Percentiles rank a stretch among this genome's conserved stretches.
Conservation (phyloP, 2,329 filamentous ascomycete genomes). For the Ilyonectria robusta region DNA sequence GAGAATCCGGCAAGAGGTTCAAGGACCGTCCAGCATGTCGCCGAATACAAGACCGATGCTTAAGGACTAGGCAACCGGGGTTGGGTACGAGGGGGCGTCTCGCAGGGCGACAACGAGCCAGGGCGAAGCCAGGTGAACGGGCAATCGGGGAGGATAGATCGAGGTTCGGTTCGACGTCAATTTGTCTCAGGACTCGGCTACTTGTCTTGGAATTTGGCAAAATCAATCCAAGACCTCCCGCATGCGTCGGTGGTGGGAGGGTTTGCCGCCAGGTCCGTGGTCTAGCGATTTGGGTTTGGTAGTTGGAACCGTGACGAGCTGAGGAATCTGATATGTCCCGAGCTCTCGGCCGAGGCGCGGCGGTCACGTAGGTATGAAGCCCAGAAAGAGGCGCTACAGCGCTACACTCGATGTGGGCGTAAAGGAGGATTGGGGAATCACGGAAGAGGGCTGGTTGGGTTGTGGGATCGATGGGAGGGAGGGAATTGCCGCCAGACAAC, state of each 20-base stretch:
- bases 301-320: constrained; percentile 26
- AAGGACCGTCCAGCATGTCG: constrained; percentile 40
- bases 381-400: constrained; percentile 22
- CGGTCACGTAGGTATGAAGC: constrained; percentile 17
- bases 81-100: constrained; percentile 33
- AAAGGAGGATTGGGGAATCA: constrained; percentile 10
- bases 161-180: constrained; percentile 42
- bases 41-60: constrained; percentile 25
- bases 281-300: constrained; percentile 33
- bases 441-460: constrained; percentile 6
- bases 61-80: constrained; percentile 28
- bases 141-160: constrained; percentile 26
- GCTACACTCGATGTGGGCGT: constrained; percentile 19
- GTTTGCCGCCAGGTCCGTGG: constrained; percentile 21
- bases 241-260: constrained; percentile 38
- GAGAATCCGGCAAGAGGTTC: constrained; percentile 26
- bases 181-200: constrained; percentile 42
- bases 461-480: constrained; percentile 6
- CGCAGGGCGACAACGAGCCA: constrained; percentile 20
- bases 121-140: constrained; percentile 27
- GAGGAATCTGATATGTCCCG: constrained; percentile 16
- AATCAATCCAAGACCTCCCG: constrained; percentile 37
- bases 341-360: constrained; percentile 9
- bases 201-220: constrained; percentile 40
- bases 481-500: constrained; percentile 7